These are phyloP conservation scores for Penicillium crystallinum DNA, from an alignment of 495 filamentous ascomycete genomes.

Conservation along the genomic window DNA sequence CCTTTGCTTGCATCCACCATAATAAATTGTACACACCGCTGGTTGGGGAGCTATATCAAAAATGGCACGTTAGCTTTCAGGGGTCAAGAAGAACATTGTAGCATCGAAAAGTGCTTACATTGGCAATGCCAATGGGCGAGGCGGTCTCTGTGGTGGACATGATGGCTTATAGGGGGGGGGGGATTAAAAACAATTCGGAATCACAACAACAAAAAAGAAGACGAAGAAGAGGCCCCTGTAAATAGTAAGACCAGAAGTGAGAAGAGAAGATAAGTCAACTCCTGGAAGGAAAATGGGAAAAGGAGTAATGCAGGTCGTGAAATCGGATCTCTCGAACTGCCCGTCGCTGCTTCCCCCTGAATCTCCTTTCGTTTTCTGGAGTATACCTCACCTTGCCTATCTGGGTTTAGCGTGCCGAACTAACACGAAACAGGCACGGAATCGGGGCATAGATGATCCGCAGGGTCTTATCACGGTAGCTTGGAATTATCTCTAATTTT, in stretches of 20 bases:
- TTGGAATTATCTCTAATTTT: constrained; percentile 20
- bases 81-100: neutral
- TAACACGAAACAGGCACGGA: constrained; percentile 15
- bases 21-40: constrained; percentile 52
- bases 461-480: constrained; percentile 17
- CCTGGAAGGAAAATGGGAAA: constrained; percentile 17
- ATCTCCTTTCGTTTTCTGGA: constrained; percentile 36
- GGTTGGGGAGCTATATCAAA: constrained; percentile 69
- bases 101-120: constrained; percentile 52
- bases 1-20: constrained; percentile 14
- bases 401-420: constrained; percentile 17
- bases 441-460: constrained; percentile 23
- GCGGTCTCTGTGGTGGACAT: constrained; percentile 82
- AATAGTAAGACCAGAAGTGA: neutral
- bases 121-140: constrained; percentile 98
- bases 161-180: constrained; percentile 34
- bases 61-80: constrained; percentile 17
- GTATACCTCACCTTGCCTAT: constrained; percentile 32
- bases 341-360: constrained; percentile 29
- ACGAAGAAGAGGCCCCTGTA: constrained; percentile 12
- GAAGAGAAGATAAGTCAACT: constrained; percentile 2
- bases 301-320: constrained; percentile 6
- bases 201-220: constrained; percentile 14
- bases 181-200: constrained; percentile 15
- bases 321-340: constrained; percentile 12